Evolutionary conservation across 768 basidiomycete species (phyloP).

Genomic region (Thelephora ganbajun): DNA sequence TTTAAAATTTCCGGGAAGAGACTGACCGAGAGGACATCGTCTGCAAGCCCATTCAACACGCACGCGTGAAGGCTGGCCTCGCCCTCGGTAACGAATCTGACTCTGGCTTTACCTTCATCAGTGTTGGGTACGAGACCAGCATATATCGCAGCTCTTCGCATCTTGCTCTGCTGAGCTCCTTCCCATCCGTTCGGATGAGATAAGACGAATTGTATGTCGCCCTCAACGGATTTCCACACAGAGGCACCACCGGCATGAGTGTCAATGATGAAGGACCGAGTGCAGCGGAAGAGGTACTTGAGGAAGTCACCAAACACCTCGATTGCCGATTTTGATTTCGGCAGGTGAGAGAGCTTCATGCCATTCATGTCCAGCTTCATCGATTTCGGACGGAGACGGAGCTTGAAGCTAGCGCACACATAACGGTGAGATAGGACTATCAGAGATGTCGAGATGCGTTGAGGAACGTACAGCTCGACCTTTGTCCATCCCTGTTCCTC

Average conservation of each 20-base stretch:
- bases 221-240: slow-evolving; percentile 59
- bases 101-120: slow-evolving; percentile 55
- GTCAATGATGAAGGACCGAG: slow-evolving; percentile 60
- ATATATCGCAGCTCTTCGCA: slow-evolving; percentile 60
- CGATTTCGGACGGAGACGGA: slow-evolving; percentile 59
- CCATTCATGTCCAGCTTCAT: slow-evolving; percentile 81
- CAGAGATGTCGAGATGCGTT: slow-evolving; percentile 1
- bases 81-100: slow-evolving; percentile 73
- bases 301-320: slow-evolving; percentile 75
- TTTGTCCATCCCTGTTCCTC: slow-evolving; percentile 72
- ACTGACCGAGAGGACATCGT: slow-evolving; percentile 57
- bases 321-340: slow-evolving; percentile 50
- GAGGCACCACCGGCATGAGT: slow-evolving; percentile 68
- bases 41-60: slow-evolving; percentile 62
- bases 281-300: slow-evolving; percentile 60
- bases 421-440: neutral
- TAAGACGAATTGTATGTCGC: slow-evolving; percentile 58
- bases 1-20: slow-evolving; percentile 9
- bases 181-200: slow-evolving; percentile 82
- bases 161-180: slow-evolving; percentile 61
- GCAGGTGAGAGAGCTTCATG: slow-evolving; percentile 59
- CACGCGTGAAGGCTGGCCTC: slow-evolving; percentile 78
- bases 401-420: slow-evolving; percentile 45
- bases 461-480: slow-evolving; percentile 47
- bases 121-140: slow-evolving; percentile 66